Conservation (phyloP, 805 yeast genomes). For the Lipomyces chichibuensis region DNA sequence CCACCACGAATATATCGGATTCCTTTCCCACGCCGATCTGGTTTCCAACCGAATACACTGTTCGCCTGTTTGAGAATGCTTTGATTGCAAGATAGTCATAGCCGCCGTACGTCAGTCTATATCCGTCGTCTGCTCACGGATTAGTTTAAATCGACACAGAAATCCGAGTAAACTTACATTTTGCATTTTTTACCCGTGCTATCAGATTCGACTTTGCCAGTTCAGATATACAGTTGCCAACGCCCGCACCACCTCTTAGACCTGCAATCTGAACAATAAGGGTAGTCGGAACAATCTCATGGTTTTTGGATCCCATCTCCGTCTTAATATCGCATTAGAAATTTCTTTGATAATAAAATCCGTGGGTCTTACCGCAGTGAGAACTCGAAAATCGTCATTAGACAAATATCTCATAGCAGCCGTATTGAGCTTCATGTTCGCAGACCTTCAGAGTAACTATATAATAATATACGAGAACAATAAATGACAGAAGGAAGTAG, state of each 20-base stretch:
- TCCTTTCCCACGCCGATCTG: slow-evolving; percentile 97
- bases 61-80: slow-evolving; percentile 73
- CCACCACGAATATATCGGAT: slow-evolving; percentile 87
- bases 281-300: slow-evolving; percentile 89
- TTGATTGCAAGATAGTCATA: slow-evolving; percentile 90
- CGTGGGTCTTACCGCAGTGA: slow-evolving; percentile 63
- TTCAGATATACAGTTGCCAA: slow-evolving; percentile 77
- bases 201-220: slow-evolving; percentile 84
- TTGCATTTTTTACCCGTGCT: slow-evolving; percentile 80
- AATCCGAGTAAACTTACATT: slow-evolving; percentile 45
- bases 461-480: not conserved
- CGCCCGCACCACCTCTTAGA: slow-evolving; percentile 71
- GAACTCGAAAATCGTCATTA: slow-evolving; percentile 84
- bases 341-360: not conserved
- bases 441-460: not conserved
- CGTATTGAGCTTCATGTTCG: slow-evolving; percentile 83
- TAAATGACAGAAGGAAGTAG: not conserved
- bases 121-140: slow-evolving; percentile 70
- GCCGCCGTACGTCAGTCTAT: slow-evolving; percentile 83
- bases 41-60: slow-evolving; percentile 76
- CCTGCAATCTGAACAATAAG: slow-evolving; percentile 82
- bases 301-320: slow-evolving; percentile 88
- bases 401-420: slow-evolving; percentile 92
- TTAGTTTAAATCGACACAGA: not conserved
- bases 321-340: slow-evolving; percentile 30